These are phyloP conservation scores for Ustilago xerochloae DNA, from an alignment of 1,284 basidiomycete genomes.

Conservation along the genomic window DNA sequence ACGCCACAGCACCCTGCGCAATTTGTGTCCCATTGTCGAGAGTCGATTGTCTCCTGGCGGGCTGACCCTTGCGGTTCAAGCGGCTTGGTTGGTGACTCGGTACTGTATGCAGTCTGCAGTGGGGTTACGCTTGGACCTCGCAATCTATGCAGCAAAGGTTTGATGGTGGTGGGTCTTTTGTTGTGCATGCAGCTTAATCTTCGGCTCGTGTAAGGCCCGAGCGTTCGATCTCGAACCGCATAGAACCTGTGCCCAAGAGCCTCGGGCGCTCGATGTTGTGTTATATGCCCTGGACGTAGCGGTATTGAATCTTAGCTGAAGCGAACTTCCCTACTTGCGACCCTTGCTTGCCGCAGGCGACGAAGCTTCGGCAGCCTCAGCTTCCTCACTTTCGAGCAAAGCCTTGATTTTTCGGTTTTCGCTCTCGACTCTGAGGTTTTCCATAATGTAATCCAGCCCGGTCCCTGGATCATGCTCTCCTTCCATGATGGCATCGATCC, in stretches of 20 bases:
- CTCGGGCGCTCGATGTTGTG: slow-evolving; percentile 1
- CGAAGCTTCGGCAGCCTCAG: slow-evolving; percentile 26
- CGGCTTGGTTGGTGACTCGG: too few relatives aligned
- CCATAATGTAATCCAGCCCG: slow-evolving; percentile 55
- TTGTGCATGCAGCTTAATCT: background rate
- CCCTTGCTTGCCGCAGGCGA: slow-evolving; percentile 10
- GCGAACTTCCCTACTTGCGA: slow-evolving; percentile 17
- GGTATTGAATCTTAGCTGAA: too few relatives aligned
- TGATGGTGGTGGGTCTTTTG: slow-evolving; percentile 2
- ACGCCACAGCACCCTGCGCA: background rate
- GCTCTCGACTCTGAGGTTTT: slow-evolving; percentile 40
- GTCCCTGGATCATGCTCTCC: slow-evolving; percentile 58
- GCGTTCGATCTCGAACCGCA: background rate
- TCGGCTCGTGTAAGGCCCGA: background rate
- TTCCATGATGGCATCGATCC: slow-evolving; percentile 62
- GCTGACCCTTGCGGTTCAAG: too few relatives aligned
- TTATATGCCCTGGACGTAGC: background rate
- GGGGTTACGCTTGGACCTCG: background rate
- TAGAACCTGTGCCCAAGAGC: slow-evolving; percentile 6
- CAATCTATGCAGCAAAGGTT: background rate
- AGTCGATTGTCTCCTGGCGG: too few relatives aligned
- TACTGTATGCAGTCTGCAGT: slow-evolving; percentile 4
- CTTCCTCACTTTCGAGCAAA: slow-evolving; percentile 49
- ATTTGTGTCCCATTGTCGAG: too few relatives aligned
- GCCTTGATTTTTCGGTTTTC: slow-evolving; percentile 44